Percentiles rank a stretch among this genome's conserved stretches.
Conservation (phyloP, 2,329 filamentous ascomycete species). For the Aspergillus sp. region DNA sequence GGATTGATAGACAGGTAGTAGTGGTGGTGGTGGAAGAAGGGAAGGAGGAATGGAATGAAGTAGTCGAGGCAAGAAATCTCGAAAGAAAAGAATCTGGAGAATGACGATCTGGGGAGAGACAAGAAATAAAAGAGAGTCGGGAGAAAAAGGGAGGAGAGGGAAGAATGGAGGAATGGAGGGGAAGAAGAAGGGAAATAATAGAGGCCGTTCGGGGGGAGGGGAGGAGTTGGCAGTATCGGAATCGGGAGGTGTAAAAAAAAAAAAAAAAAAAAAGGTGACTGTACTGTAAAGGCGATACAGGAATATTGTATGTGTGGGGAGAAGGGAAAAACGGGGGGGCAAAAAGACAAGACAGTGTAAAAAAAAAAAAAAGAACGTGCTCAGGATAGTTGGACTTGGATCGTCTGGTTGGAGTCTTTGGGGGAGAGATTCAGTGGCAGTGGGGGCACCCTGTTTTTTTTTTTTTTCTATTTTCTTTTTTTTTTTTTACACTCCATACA, state of each 20-base stretch:
- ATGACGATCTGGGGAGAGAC: conserved; percentile 20
- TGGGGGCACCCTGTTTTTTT: conserved; percentile 9
- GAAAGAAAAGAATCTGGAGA: conserved; percentile 21
- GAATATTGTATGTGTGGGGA: conserved; percentile 1
- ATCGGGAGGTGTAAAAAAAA: conserved; percentile 16
- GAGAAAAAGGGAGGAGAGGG: conserved; percentile 3
- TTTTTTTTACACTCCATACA: too few relatives aligned
- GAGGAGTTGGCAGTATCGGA: conserved; percentile 15
- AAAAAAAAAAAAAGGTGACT: conserved; percentile 5
- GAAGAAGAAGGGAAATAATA: conserved; percentile 18
- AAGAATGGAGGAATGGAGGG: conserved; percentile 15
- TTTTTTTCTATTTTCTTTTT: not conserved
- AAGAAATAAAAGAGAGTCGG: conserved; percentile 22
- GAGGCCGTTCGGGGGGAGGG: conserved; percentile 15
- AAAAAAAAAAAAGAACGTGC: conserved; percentile 20
- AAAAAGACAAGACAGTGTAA: conserved; percentile 6
- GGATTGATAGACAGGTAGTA: too few relatives aligned
- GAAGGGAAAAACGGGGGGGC: conserved; percentile 1
- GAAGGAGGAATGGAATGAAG: conserved; percentile 9
- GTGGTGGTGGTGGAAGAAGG: conserved; percentile 5
- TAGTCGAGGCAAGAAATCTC: conserved; percentile 12
- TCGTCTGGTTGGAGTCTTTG: conserved; percentile 15
- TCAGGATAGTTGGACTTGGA: conserved; percentile 9
- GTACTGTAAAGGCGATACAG: conserved; percentile 1
- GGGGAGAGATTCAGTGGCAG: conserved; percentile 10